Evolutionary conservation across 106 monocot species (phyloP).

Genomic region (Platanthera guangdongensis): DNA sequence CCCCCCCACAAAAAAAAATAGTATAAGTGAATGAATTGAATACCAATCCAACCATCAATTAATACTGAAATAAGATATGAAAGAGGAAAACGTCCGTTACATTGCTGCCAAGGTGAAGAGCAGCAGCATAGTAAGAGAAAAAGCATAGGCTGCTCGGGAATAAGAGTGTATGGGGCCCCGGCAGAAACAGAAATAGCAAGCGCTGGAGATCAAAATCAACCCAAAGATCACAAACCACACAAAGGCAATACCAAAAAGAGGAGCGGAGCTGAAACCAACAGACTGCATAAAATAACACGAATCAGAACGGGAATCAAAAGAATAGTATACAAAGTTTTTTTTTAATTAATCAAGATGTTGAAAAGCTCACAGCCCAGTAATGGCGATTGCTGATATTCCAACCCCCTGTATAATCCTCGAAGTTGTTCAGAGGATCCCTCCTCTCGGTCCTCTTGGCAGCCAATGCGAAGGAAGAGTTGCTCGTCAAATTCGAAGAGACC

Average conservation of each 20-base stretch:
- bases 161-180: slow-evolving; percentile 31
- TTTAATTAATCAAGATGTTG: not conserved
- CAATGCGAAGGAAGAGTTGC: slow-evolving; percentile 41
- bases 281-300: slow-evolving; percentile 32
- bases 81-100: slow-evolving; percentile 16
- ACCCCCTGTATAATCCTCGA: slow-evolving; percentile 60
- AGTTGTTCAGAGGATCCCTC: slow-evolving; percentile 54
- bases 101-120: slow-evolving; percentile 36
- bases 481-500: not conserved
- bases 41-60: not conserved
- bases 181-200: slow-evolving; percentile 53
- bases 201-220: slow-evolving; percentile 28
- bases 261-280: slow-evolving; percentile 57
- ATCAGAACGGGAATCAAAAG: not conserved
- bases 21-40: not conserved
- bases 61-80: not conserved
- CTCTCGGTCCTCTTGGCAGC: slow-evolving; percentile 62
- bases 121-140: slow-evolving; percentile 36
- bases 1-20: too few species aligned
- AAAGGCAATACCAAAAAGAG: slow-evolving; percentile 38
- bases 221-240: slow-evolving; percentile 71
- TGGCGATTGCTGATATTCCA: slow-evolving; percentile 86
- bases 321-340: not conserved
- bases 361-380: slow-evolving; percentile 82
- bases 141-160: slow-evolving; percentile 34